Evolutionary conservation across 73 alveolate genomes (phyloP).

Genomic region (Paramecium octaurelia): DNA sequence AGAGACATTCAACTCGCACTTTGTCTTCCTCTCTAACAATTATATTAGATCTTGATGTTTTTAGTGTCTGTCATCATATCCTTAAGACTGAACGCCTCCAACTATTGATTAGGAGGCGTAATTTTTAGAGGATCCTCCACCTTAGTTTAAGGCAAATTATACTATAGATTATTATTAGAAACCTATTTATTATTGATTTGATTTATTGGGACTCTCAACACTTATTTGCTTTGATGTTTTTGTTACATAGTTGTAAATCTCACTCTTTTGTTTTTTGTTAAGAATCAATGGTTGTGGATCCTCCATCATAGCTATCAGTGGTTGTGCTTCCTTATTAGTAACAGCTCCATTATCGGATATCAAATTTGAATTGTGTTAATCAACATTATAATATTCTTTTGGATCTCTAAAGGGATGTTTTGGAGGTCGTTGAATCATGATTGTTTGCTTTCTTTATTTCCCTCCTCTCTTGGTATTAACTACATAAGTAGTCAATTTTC

Average conservation of each 20-base stretch:
- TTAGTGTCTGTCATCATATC: not conserved
- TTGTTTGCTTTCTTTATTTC: not conserved
- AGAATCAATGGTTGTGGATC: not conserved
- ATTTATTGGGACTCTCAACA: not conserved
- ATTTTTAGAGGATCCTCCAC: not conserved
- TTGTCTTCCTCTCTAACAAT: not conserved
- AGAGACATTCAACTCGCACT: slow-evolving; percentile 14
- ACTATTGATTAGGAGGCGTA: not conserved
- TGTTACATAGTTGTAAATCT: not conserved
- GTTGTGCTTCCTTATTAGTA: not conserved
- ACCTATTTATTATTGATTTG: not conserved
- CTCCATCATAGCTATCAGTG: not conserved
- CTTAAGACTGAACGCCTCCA: not conserved
- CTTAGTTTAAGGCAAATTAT: not conserved
- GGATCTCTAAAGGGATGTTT: not conserved
- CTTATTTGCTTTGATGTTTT: not conserved
- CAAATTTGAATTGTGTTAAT: not conserved
- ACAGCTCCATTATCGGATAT: not conserved
- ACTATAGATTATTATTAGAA: not conserved
- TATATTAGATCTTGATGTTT: not conserved
- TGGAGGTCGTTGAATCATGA: not conserved
- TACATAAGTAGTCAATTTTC: slow-evolving; percentile 55
- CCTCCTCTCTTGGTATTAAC: not conserved
- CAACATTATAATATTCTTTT: not conserved
- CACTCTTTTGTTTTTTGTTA: not conserved